These are phyloP conservation scores for Blastosporella zonata DNA, from an alignment of 1,284 basidiomycete genomes.

Conservation along the genomic window DNA sequence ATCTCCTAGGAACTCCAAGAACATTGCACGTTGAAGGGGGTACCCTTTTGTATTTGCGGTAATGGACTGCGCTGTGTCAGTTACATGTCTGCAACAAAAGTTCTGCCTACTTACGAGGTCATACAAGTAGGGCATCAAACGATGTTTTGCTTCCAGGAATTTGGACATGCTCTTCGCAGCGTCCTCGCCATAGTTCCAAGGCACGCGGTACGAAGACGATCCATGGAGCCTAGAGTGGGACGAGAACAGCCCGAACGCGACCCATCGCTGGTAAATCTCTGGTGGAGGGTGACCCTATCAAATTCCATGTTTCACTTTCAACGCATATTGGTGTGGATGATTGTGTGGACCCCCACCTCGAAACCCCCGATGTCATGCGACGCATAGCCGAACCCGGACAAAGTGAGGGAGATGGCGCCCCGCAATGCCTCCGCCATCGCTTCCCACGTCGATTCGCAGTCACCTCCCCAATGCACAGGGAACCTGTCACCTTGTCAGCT, in stretches of 20 bases:
- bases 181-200: slow-evolving; percentile 73
- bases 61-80: slow-evolving; percentile 45
- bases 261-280: slow-evolving; percentile 73
- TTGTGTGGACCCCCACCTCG: slow-evolving; percentile 36
- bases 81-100: slow-evolving; percentile 2
- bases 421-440: slow-evolving; percentile 76
- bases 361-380: slow-evolving; percentile 79
- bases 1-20: slow-evolving; percentile 70
- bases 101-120: slow-evolving; percentile 43
- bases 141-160: slow-evolving; percentile 65
- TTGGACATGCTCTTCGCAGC: slow-evolving; percentile 65
- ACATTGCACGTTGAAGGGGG: slow-evolving; percentile 71
- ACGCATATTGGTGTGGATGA: not conserved
- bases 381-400: slow-evolving; percentile 69
- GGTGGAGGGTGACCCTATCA: slow-evolving; percentile 59
- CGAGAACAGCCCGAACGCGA: slow-evolving; percentile 70
- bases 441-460: slow-evolving; percentile 75
- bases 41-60: slow-evolving; percentile 55
- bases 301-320: not conserved
- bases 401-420: slow-evolving; percentile 62
- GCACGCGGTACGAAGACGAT: slow-evolving; percentile 69
- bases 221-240: slow-evolving; percentile 73
- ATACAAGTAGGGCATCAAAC: slow-evolving; percentile 75
- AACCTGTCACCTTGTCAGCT: slow-evolving; percentile 21
- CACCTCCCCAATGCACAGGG: slow-evolving; percentile 70